Percentiles rank a stretch among this genome's conserved stretches.
Evolutionary conservation across 805 yeast species (phyloP).

Genomic region (Isabelozyma gotoi): DNA sequence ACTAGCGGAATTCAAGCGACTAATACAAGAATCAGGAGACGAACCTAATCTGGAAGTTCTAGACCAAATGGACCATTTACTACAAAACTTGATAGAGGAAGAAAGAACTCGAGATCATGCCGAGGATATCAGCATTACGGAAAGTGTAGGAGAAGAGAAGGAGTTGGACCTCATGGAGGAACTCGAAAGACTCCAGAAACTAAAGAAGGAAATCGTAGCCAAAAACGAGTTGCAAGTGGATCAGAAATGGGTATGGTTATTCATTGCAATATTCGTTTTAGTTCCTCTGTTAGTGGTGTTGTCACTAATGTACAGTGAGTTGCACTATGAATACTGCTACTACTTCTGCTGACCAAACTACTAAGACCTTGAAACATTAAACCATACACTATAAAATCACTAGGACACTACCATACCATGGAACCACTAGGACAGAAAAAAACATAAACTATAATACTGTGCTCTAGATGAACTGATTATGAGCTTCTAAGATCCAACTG

Average conservation of each 20-base stretch:
- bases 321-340: conserved; percentile 39
- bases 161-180: conserved; percentile 15
- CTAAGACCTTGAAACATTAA: background rate
- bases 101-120: background rate
- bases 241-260: background rate
- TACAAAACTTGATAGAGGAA: background rate
- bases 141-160: conserved; percentile 2
- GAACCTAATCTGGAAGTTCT: background rate
- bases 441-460: no score
- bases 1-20: background rate
- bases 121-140: no score
- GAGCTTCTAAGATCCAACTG: no score
- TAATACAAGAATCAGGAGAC: background rate
- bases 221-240: conserved; percentile 1
- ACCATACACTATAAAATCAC: no score
- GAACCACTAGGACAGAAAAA: no score
- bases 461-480: no score
- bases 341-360: conserved; percentile 28
- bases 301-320: conserved; percentile 28
- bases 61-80: background rate
- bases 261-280: no score
- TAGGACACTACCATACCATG: no score
- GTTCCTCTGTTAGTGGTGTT: no score
- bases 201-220: conserved; percentile 1
- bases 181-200: conserved; percentile 21